A percentile compares a stretch with the other conserved stretches of the same genome.
Evolutionary conservation across 768 basidiomycete species (phyloP).

Genomic region (Auricularia sp.): DNA sequence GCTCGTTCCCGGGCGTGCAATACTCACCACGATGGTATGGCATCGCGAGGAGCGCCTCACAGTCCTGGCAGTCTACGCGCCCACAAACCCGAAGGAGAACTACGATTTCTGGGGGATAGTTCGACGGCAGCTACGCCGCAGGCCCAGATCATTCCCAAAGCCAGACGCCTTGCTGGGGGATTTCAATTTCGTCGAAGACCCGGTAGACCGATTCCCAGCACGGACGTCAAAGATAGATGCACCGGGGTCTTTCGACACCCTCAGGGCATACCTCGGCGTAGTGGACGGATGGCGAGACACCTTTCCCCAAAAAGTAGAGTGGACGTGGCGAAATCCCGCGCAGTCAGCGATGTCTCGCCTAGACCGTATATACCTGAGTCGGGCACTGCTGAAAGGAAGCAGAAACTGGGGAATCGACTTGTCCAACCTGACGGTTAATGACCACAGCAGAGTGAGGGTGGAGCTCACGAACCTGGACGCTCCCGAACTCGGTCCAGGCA

Average conservation of each 20-base stretch:
- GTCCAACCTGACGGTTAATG: background rate
- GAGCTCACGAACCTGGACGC: background rate
- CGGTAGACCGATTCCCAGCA: background rate
- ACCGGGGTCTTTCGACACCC: background rate
- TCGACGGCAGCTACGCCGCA: background rate
- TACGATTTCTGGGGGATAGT: background rate
- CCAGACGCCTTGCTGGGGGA: background rate
- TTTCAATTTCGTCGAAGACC: background rate
- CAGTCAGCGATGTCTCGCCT: background rate
- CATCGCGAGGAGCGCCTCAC: background rate
- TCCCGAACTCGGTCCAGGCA: background rate
- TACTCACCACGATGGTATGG: background rate
- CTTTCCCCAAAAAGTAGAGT: background rate
- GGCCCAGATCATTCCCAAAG: background rate
- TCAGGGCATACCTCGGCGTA: background rate
- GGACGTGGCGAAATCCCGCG: background rate
- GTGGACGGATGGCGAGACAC: background rate
- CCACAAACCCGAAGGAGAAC: background rate
- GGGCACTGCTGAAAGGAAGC: background rate
- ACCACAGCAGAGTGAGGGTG: background rate
- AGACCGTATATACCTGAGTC: background rate
- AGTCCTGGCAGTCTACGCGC: background rate
- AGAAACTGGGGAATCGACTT: background rate
- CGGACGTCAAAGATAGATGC: background rate
- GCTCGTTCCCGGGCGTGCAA: background rate